Evolutionary conservation across 768 basidiomycete species (phyloP), one percentile per base, ranked within the genome.

Genomic region (Amanita pallidorosea): DNA sequence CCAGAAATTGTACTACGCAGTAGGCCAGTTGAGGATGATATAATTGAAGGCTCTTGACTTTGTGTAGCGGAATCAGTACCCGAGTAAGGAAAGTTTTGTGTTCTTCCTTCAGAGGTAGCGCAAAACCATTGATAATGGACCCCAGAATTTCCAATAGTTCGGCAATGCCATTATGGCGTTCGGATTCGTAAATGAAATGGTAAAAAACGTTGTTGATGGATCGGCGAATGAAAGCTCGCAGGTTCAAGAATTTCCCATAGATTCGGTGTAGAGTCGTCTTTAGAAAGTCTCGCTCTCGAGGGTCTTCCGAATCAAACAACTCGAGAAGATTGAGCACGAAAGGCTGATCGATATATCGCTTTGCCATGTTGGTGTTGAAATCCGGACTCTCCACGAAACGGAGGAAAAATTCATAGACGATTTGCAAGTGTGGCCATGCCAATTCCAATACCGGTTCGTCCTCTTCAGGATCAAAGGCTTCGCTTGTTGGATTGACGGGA

Each of bases 161-260:
- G 25, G 96, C 96, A 58, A 99, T 97, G 33, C 96, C 96, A 63
- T 99, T 99, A 75, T 99, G 95, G 43, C 96, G 83, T 64, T 99
- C 96, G 1, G 93, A 92, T 67, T 99, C 96, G 68, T 99, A 99
- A 60, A 98, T 76, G 72, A 98, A 99, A 62, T 94, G 85, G 79
- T 96, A 98, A 67, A 99, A 99, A 60, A 99, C 95, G 61, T 98
- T 96, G 75, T 95, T 96, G 79, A 99, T 98, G 52, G 95, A 97
- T 53, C 96, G 83, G 49, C 96, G 87, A 61, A 99, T 98, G 70
- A 97, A 98, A 37, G 96, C 95, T 54, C 96, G 92, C 40, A 98
- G 80, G 65, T 94, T 96, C 61, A 98, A 83, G 75, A 99, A 98
- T 74, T 98, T 98, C 65, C 96, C 96, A 63, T 99, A 99, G 67